phyloP scores from a whole-genome alignment of 768 basidiomycete species.

The Suillus placidus region DNA sequence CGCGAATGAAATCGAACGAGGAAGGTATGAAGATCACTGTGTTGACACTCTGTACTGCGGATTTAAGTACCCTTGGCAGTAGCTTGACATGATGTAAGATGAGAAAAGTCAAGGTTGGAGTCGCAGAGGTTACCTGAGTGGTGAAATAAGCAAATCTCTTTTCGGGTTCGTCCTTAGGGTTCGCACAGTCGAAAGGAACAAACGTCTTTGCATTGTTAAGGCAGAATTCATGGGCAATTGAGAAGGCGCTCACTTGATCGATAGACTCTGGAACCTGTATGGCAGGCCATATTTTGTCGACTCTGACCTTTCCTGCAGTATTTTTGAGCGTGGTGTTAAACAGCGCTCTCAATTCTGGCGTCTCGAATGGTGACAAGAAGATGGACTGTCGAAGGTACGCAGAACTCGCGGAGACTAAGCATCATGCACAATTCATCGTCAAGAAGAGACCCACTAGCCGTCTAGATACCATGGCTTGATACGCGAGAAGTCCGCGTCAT shows the following conservation, averaged over 20 bases:
- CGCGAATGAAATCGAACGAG: constrained; percentile 93
- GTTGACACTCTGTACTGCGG: constrained; percentile 90
- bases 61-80: constrained; percentile 81
- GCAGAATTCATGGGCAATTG: background rate
- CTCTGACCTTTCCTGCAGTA: constrained; percentile 79
- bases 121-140: constrained; percentile 58
- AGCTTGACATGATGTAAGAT: constrained; percentile 48
- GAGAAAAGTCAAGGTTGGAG: background rate
- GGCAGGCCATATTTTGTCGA: constrained; percentile 69
- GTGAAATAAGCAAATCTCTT: constrained; percentile 88
- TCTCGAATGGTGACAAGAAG: constrained; percentile 84
- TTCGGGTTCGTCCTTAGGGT: constrained; percentile 78
- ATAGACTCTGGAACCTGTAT: constrained; percentile 83
- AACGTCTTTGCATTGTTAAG: constrained; percentile 55
- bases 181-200: constrained; percentile 69
- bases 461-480: constrained; percentile 99
- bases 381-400: constrained; percentile 88
- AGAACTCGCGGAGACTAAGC: constrained; percentile 51
- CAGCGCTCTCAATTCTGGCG: constrained; percentile 81
- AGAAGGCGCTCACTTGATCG: constrained; percentile 58
- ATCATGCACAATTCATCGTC: background rate
- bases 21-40: constrained; percentile 91
- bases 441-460: constrained; percentile 68
- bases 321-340: constrained; percentile 81
- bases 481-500: constrained; percentile 92